Conservation (phyloP, 495 filamentous ascomycete species). For the Tuber calosporum region DNA sequence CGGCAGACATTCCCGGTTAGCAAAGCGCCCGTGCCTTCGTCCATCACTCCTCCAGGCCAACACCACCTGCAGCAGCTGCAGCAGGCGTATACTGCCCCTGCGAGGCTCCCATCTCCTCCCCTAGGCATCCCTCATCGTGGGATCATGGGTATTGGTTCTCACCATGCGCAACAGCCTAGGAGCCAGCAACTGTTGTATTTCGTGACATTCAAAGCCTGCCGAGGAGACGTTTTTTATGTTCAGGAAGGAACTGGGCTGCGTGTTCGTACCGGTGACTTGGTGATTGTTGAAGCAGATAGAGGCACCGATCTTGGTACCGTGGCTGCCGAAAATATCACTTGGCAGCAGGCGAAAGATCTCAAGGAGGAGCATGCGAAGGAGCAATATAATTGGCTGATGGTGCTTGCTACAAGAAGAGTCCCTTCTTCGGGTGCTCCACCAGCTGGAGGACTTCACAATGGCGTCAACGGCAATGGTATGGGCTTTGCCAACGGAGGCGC, state of each 20-base stretch:
- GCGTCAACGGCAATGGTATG: conserved; percentile 57
- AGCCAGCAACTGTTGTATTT: conserved; percentile 81
- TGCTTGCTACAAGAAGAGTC: conserved; percentile 77
- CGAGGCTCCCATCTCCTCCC: conserved; percentile 48
- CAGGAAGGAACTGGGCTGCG: conserved; percentile 89
- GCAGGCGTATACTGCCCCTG: conserved; percentile 52
- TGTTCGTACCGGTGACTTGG: conserved; percentile 81
- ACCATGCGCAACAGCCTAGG: conserved; percentile 53
- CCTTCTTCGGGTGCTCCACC: conserved; percentile 52
- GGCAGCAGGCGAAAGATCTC: conserved; percentile 73
- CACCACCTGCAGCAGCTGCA: conserved; percentile 46
- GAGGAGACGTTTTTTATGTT: conserved; percentile 92
- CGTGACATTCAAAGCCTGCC: conserved; percentile 89
- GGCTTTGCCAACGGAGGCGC: conserved; percentile 41
- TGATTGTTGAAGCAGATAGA: conserved; percentile 94
- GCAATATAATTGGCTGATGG: conserved; percentile 94
- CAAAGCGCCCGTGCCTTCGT: conserved; percentile 33
- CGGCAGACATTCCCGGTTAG: conserved; percentile 30
- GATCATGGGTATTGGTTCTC: conserved; percentile 52
- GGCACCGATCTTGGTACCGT: conserved; percentile 96
- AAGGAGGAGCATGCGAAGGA: conserved; percentile 86
- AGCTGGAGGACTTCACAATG: conserved; percentile 47
- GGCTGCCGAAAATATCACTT: conserved; percentile 70
- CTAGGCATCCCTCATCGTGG: conserved; percentile 52
- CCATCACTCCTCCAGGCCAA: conserved; percentile 35